These are phyloP conservation scores for Cenchrus fungigraminus DNA, from an alignment of 176 grass and related monocot species.

Conservation along the genomic window DNA sequence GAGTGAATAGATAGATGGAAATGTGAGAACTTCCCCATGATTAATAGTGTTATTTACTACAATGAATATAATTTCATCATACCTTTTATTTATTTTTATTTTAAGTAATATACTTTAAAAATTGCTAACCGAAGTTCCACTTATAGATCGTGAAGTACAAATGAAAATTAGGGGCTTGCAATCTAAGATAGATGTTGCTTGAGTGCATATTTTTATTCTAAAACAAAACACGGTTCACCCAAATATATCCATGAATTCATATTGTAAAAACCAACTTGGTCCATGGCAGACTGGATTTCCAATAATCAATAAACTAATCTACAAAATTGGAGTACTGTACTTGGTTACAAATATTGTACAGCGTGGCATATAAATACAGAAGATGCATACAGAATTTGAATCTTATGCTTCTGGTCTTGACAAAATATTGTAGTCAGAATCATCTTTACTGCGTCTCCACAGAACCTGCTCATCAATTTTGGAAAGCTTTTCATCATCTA, in stretches of 20 bases:
- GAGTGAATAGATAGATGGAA: too few species aligned
- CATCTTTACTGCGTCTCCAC: slow-evolving; percentile 44
- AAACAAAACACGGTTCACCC: too few species aligned
- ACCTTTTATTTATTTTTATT: too few species aligned
- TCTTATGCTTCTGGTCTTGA: neutral
- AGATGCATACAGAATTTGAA: slow-evolving; percentile 1
- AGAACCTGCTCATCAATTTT: slow-evolving; percentile 85
- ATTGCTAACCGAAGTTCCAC: too few species aligned
- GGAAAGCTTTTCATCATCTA: slow-evolving; percentile 70
- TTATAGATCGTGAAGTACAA: neutral
- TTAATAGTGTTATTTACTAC: too few species aligned
- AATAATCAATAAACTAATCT: slow-evolving; percentile 23
- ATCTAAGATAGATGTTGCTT: too few species aligned
- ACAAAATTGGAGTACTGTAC: slow-evolving; percentile 25
- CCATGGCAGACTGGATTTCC: neutral
- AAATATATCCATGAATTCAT: too few species aligned
- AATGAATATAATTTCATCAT: too few species aligned
- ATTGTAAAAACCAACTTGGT: neutral
- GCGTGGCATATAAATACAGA: slow-evolving; percentile 16
- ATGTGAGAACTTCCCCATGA: too few species aligned
- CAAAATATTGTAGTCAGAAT: slow-evolving; percentile 15
- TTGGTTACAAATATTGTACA: slow-evolving; percentile 17
- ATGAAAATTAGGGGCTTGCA: too few species aligned
- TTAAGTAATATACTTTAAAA: too few species aligned
- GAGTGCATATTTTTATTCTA: too few species aligned